These are phyloP conservation scores for Periconia macrospinosa DNA, from an alignment of 2,329 filamentous ascomycete species.

Conservation along the genomic window DNA sequence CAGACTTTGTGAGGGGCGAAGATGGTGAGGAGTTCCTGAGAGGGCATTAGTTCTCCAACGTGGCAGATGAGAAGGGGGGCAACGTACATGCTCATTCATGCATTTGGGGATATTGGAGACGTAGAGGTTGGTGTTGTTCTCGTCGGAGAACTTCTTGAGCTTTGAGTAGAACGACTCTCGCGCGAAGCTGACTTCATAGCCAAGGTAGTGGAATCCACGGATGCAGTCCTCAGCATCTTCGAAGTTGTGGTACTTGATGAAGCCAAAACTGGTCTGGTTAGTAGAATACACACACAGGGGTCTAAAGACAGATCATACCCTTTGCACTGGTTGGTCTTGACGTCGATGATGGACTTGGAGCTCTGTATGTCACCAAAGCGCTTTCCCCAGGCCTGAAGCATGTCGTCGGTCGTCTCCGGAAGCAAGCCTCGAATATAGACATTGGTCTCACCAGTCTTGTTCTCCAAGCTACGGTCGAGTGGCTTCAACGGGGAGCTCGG, in stretches of 20 bases:
- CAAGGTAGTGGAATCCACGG: conserved; percentile 88
- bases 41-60: conserved; percentile 14
- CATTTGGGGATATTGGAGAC: conserved; percentile 94
- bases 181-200: conserved; percentile 97
- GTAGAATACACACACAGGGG: conserved; percentile 10
- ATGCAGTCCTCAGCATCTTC: conserved; percentile 94
- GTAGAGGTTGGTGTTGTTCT: conserved; percentile 89
- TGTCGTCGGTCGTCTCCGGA: conserved; percentile 91
- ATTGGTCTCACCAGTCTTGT: conserved; percentile 92
- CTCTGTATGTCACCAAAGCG: conserved; percentile 94
- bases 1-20: conserved; percentile 81
- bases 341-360: conserved; percentile 98
- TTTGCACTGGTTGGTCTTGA: conserved; percentile 90
- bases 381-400: conserved; percentile 77
- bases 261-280: conserved; percentile 73
- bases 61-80: background rate
- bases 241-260: conserved; percentile 90
- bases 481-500: conserved; percentile 85
- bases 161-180: conserved; percentile 97
- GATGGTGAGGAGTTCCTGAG: conserved; percentile 74
- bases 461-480: conserved; percentile 91
- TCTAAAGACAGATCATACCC: conserved; percentile 61
- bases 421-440: conserved; percentile 97
- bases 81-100: conserved; percentile 81
- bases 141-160: conserved; percentile 93